phyloP scores from a whole-genome alignment of 371 early-diverging fungal genomes.

The Syncephalastrum racemosum region DNA sequence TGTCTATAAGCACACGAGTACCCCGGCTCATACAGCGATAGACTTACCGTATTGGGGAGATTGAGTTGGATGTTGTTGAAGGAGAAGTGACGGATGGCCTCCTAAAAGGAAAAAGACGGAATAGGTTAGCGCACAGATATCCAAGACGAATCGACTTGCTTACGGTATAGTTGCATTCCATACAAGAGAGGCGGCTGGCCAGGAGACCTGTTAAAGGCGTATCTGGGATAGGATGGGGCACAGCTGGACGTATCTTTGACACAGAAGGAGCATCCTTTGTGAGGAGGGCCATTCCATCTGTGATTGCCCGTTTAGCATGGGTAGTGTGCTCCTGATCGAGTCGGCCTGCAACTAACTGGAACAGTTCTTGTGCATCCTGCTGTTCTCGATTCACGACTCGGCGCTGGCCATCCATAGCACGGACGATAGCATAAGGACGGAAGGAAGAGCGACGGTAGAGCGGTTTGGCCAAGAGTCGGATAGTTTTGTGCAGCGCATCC shows the following conservation, averaged over 20 bases:
- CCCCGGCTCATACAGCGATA: no score
- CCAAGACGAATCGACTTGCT: constrained; percentile 11
- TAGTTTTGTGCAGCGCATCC: constrained; percentile 31
- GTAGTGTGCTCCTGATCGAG: constrained; percentile 34
- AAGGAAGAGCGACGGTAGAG: constrained; percentile 24
- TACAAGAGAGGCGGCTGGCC: constrained; percentile 73
- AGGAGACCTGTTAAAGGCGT: constrained; percentile 72
- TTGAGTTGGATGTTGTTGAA: constrained; percentile 71
- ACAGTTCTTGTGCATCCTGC: constrained; percentile 93
- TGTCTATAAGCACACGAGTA: no score
- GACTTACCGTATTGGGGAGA: constrained; percentile 55
- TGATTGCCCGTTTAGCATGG: no score
- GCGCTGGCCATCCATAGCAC: constrained; percentile 24
- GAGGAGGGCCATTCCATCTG: neutral
- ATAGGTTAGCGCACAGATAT: no score
- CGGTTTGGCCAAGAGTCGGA: constrained; percentile 31
- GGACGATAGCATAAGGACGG: constrained; percentile 31
- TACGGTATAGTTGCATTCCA: constrained; percentile 74
- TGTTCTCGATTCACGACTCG: constrained; percentile 67
- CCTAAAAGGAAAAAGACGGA: constrained; percentile 25
- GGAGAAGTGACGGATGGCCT: constrained; percentile 75
- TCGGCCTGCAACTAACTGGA: constrained; percentile 74
- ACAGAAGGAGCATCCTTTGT: neutral
- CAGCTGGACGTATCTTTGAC: no score
- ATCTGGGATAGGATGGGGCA: constrained; percentile 7